These are phyloP conservation scores for Pythium folliculosum DNA, from an alignment of 352 stramenopile genomes.

Conservation along the genomic window DNA sequence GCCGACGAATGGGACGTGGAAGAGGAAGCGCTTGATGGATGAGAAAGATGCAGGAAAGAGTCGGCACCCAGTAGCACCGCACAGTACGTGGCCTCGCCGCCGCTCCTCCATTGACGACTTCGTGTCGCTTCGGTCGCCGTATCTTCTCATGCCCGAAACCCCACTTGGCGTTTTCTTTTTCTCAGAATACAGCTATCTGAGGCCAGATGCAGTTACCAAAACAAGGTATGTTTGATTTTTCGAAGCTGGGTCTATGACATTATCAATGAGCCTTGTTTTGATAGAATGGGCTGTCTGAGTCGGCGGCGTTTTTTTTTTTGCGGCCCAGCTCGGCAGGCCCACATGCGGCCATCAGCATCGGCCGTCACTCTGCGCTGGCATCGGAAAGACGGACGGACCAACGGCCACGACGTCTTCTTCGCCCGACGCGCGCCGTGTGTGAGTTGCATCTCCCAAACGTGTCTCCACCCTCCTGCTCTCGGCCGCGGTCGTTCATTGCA, in stretches of 20 bases:
- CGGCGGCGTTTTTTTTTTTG: conserved; percentile 3
- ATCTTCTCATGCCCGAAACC: conserved; percentile 8
- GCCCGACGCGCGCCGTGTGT: too few species aligned
- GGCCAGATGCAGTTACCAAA: background rate
- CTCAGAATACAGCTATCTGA: conserved; percentile 1
- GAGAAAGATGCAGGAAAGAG: background rate
- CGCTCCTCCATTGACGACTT: background rate
- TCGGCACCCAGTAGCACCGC: conserved; percentile 13
- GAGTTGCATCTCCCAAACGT: too few species aligned
- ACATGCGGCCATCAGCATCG: background rate
- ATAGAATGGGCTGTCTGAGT: background rate
- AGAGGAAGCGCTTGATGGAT: conserved; percentile 24
- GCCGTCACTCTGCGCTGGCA: conserved; percentile 6
- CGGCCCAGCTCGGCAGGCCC: conserved; percentile 1
- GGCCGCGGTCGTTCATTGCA: background rate
- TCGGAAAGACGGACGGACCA: background rate
- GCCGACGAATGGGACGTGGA: conserved; percentile 72
- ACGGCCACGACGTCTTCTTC: too few species aligned
- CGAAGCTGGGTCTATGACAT: background rate
- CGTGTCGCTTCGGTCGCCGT: conserved; percentile 1
- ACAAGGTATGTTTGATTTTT: background rate
- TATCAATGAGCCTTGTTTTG: conserved; percentile 11
- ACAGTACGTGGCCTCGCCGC: background rate
- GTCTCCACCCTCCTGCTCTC: background rate
- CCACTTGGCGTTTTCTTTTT: background rate